Conservation (phyloP, 768 basidiomycete species). For the Leccinum boreale region DNA sequence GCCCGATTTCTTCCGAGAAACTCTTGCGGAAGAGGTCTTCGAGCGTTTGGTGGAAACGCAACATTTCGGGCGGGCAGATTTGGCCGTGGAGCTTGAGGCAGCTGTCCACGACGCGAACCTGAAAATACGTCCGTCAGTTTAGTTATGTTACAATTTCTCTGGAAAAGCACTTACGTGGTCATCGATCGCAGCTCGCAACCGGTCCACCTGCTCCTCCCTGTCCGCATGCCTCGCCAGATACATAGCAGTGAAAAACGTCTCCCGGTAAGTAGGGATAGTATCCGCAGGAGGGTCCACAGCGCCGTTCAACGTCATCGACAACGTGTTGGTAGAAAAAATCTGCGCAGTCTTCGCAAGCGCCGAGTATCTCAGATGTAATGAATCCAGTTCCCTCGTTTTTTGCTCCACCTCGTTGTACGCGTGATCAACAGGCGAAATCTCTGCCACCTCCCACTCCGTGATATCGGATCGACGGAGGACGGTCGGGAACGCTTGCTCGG, state of each 20-base stretch:
- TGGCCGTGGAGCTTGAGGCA: conserved; percentile 82
- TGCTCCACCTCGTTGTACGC: conserved; percentile 79
- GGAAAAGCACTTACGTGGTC: conserved; percentile 57
- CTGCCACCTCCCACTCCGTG: conserved; percentile 60
- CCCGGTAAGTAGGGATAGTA: conserved; percentile 73
- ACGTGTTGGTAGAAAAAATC: conserved; percentile 68
- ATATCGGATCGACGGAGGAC: conserved; percentile 89
- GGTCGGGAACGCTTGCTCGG: conserved; percentile 88
- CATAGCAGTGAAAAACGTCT: conserved; percentile 68
- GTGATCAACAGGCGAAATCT: conserved; percentile 83
- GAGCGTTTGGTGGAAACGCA: conserved; percentile 89
- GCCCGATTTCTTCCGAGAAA: conserved; percentile 77
- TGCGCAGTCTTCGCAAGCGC: conserved; percentile 77
- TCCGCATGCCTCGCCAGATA: conserved; percentile 71
- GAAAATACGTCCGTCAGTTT: conserved; percentile 4
- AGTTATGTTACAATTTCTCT: not conserved
- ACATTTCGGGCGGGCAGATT: conserved; percentile 82
- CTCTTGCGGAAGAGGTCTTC: conserved; percentile 84
- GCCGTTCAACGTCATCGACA: conserved; percentile 84
- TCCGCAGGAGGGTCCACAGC: conserved; percentile 81
- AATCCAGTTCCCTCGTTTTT: conserved; percentile 74
- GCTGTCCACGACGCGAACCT: conserved; percentile 79
- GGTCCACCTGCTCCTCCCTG: conserved; percentile 65
- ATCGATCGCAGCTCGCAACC: conserved; percentile 71
- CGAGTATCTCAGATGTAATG: conserved; percentile 66